Evolutionary conservation across 306 rosid genomes (phyloP), one percentile per base, ranked within the genome.

Genomic region (Trichosanthes cucumerina): DNA sequence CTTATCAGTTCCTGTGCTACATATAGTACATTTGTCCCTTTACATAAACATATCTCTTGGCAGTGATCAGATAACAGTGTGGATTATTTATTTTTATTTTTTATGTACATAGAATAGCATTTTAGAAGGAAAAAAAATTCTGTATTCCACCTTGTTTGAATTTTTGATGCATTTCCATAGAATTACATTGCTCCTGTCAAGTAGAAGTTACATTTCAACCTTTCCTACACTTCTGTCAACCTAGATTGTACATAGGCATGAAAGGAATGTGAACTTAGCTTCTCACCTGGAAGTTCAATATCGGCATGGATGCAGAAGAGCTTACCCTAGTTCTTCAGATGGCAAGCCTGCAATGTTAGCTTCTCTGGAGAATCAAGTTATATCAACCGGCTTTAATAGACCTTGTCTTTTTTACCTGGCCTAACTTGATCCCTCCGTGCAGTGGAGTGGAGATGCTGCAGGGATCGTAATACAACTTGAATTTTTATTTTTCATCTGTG

Each of bases 311-410:
- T 71, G 94, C 92, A 19, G 86, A 90, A 79, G 89, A 64, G 76
- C 89, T 89, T 79, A 85, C 89, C 10, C 94, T 4, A 92, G 96
- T 84, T 92, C 97, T 74, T 92, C 91, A 9, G 94, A 91, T 84
- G 97, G 98, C 60, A 73, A 49, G 26, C 41, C 24, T 71, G 21
- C 39, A 24, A 71, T 71, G 21, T 28, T 79, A 89, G 79, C 83
- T 90, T 79, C 84, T 87, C 23, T 75, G 79, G 81, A 90, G 85
- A 68, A 86, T 90, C 78, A 91, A 92, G 86, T 91, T 90, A 68
- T 85, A 84, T 75, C 88, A 89, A 46, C 94, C 81, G 83, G 91
- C 97, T 28, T 89, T 93, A 75, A 65, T 87, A 64, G 93, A 90
- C 63, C 81, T 93, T 56, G 87, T 93, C 81, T 91, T 87, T 81